Conservation (phyloP, 257 asterid species). For the Nicotiana undulata region DNA sequence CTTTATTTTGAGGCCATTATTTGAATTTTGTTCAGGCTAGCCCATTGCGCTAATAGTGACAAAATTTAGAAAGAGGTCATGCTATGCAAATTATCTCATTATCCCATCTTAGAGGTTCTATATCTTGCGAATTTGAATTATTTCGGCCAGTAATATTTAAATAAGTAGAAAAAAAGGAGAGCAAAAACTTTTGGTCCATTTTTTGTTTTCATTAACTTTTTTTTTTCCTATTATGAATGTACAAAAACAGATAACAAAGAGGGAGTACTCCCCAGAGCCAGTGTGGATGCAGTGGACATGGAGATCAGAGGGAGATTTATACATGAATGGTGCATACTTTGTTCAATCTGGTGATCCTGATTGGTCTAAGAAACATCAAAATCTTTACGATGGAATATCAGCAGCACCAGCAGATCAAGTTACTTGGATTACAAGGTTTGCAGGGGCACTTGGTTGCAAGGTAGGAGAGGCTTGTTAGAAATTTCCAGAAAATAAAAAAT, state of each 20-base stretch:
- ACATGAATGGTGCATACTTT: slow-evolving; percentile 45
- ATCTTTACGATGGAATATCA: slow-evolving; percentile 17
- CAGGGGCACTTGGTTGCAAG: slow-evolving; percentile 35
- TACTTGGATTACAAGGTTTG: slow-evolving; percentile 24
- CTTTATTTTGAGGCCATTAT: no score
- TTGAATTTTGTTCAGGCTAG: no score
- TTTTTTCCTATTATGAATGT: slow-evolving; percentile 1
- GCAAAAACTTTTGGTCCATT: no score
- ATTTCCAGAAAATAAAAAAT: no score
- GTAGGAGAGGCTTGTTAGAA: slow-evolving; percentile 30
- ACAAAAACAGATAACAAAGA: slow-evolving; percentile 29
- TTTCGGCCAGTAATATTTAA: no score
- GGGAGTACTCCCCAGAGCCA: slow-evolving; percentile 20
- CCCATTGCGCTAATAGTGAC: no score
- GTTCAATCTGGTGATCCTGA: slow-evolving; percentile 32
- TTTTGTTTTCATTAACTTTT: no score
- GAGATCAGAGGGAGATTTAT: slow-evolving; percentile 44
- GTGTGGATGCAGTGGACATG: slow-evolving; percentile 57
- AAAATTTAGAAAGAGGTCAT: no score
- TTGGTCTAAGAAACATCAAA: slow-evolving; percentile 22
- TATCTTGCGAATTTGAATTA: no score
- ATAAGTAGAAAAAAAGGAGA: no score
- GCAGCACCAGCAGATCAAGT: slow-evolving; percentile 18
- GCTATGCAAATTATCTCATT: no score
- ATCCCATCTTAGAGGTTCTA: no score